phyloP scores from a whole-genome alignment of 768 basidiomycete genomes.

The Auricularia sp. region DNA sequence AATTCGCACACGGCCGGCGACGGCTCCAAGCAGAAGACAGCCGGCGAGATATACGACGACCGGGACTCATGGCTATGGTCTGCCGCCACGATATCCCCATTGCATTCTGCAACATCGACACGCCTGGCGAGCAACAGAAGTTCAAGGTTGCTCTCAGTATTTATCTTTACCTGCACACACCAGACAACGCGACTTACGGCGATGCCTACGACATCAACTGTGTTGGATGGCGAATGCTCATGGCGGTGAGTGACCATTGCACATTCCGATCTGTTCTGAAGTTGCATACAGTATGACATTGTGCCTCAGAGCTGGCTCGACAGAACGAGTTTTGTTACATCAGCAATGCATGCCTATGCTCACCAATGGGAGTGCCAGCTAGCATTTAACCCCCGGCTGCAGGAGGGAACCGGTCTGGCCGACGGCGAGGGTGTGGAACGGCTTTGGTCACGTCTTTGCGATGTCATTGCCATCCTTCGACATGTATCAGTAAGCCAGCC shows the following conservation, averaged over 20 bases:
- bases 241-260: no score
- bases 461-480: background rate
- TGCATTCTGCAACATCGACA: constrained; percentile 6
- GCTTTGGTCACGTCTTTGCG: background rate
- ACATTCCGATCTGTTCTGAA: background rate
- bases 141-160: background rate
- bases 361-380: constrained; percentile 3
- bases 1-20: background rate
- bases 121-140: constrained; percentile 3
- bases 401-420: background rate
- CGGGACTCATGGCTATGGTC: constrained; percentile 28
- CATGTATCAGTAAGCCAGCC: background rate
- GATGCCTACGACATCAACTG: background rate
- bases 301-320: background rate
- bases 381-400: background rate
- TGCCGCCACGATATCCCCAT: constrained; percentile 29
- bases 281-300: background rate
- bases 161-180: background rate
- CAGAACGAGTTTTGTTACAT: background rate
- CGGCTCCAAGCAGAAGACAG: background rate
- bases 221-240: background rate
- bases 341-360: constrained; percentile 4
- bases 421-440: background rate
- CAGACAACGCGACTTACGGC: background rate
- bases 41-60: constrained; percentile 18